Conservation (phyloP, 2,329 filamentous ascomycete genomes). For the Pyrenophora graminea region DNA sequence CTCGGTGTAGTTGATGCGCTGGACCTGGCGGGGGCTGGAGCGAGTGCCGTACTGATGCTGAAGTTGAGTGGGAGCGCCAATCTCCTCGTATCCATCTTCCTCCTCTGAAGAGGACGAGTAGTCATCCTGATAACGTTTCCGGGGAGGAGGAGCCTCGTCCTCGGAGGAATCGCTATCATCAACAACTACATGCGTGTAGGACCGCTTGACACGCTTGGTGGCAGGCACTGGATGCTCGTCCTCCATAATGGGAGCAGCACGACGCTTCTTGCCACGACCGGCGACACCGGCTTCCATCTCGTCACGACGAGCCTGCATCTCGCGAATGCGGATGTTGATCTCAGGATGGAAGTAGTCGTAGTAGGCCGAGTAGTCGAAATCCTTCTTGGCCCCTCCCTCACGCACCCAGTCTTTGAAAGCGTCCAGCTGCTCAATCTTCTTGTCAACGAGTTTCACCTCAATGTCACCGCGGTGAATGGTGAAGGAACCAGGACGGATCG, state of each 20-base stretch:
- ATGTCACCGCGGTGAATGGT: conserved; percentile 38
- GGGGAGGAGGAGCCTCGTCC: not conserved
- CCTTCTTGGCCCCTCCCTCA: conserved; percentile 6
- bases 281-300: not conserved
- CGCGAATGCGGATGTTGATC: conserved; percentile 17
- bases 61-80: not conserved
- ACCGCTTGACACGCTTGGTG: not conserved
- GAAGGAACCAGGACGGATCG: conserved; percentile 26
- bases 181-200: not conserved
- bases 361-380: conserved; percentile 17
- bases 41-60: not conserved
- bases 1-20: conserved; percentile 18
- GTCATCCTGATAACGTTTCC: not conserved
- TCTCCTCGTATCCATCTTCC: conserved; percentile 1
- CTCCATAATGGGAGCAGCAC: not conserved
- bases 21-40: conserved; percentile 15
- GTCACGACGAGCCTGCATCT: conserved; percentile 6
- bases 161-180: conserved; percentile 3
- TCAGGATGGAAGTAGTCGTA: conserved; percentile 17
- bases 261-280: conserved; percentile 1
- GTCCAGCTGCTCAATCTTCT: conserved; percentile 19
- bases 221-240: not conserved
- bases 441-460: conserved; percentile 28
- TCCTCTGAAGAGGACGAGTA: conserved; percentile 1
- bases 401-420: conserved; percentile 2